A percentile compares a stretch with the other conserved stretches of the same genome.
These are phyloP conservation scores for Naegleria lovaniensis DNA, from an alignment of 208 protist species.

Conservation along the genomic window DNA sequence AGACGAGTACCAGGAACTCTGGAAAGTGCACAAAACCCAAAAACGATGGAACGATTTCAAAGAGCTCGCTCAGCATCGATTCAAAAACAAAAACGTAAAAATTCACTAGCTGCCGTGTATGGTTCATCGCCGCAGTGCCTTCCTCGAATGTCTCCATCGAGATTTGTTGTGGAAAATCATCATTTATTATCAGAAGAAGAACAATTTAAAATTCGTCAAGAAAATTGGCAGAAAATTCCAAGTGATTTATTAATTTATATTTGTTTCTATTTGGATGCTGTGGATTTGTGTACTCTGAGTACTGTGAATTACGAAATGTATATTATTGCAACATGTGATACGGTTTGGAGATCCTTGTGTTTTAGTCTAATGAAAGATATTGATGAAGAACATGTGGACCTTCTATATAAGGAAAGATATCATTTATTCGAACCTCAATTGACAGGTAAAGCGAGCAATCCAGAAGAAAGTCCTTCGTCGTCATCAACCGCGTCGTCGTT, in stretches of 20 bases:
- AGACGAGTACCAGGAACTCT: neutral
- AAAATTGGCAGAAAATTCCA: neutral
- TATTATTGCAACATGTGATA: neutral
- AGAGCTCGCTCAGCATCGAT: neutral
- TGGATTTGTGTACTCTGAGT: neutral
- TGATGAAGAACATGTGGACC: neutral
- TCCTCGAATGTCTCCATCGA: neutral
- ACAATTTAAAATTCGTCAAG: neutral
- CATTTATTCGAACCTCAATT: neutral
- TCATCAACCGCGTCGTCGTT: too few species aligned
- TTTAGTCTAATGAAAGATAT: neutral
- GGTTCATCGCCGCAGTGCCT: neutral
- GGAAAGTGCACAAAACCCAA: neutral
- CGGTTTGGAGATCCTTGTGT: neutral
- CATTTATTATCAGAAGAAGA: neutral
- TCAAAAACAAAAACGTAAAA: neutral
- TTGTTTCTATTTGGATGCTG: neutral
- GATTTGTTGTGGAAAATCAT: neutral
- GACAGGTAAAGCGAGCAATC: neutral
- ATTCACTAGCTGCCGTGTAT: neutral
- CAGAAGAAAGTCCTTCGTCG: neutral
- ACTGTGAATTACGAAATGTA: neutral
- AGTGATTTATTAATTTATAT: neutral
- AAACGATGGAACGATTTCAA: neutral
- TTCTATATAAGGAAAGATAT: neutral